phyloP scores from a whole-genome alignment of 2,329 filamentous ascomycete species.

The Ophiostoma piceae region DNA sequence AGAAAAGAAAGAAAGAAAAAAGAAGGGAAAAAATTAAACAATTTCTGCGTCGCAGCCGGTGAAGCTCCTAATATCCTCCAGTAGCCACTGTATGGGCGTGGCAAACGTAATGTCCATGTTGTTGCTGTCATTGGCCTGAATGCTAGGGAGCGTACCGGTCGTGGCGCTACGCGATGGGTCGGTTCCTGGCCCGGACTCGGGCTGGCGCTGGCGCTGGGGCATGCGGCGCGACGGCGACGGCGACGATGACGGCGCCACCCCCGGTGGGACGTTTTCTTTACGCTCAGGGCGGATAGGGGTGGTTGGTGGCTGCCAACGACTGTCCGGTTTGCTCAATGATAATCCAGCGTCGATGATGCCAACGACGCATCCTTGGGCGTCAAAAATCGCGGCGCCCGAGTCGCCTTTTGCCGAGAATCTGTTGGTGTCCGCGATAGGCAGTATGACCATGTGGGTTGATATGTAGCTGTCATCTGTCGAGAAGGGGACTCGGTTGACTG shows the following conservation, averaged over 20 bases:
- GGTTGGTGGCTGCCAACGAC: neutral
- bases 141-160: neutral
- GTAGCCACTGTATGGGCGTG: neutral
- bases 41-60: neutral
- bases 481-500: neutral
- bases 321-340: neutral
- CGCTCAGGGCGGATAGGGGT: neutral
- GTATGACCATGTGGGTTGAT: neutral
- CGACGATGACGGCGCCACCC: neutral
- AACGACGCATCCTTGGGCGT: neutral
- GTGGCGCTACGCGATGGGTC: neutral
- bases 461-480: neutral
- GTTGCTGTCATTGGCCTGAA: neutral
- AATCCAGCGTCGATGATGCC: neutral
- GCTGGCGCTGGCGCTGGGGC: neutral
- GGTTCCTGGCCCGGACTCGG: neutral
- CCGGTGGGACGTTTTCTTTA: neutral
- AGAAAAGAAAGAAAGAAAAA: neutral
- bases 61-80: neutral
- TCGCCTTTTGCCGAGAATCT: neutral
- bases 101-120: neutral
- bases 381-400: neutral
- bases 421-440: too few relatives aligned
- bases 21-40: neutral
- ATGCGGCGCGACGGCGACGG: neutral